Conservation (phyloP, 371 early-diverging fungal species). For the Saksenaea oblongispora region DNA sequence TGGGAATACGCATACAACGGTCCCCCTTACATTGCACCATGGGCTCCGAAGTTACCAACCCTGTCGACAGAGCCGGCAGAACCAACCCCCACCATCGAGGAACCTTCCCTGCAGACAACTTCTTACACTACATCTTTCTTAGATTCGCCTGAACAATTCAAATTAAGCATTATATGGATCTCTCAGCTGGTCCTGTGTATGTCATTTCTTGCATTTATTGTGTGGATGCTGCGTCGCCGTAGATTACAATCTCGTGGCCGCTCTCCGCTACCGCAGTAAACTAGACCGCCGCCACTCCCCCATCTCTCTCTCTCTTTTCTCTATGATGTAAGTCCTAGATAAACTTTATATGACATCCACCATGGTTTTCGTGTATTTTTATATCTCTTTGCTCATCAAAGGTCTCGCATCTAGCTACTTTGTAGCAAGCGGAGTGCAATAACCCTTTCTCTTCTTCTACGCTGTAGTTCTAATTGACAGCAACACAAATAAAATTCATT, state of each 20-base stretch:
- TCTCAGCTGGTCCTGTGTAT: not conserved
- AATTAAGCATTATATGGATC: not conserved
- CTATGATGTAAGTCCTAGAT: no score
- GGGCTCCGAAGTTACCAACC: not conserved
- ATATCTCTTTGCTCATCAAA: no score
- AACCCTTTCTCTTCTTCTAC: not conserved
- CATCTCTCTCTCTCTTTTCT: no score
- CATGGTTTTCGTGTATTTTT: no score
- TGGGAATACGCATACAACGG: conserved; percentile 36
- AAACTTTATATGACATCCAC: no score
- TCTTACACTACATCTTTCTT: no score
- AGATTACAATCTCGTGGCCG: not conserved
- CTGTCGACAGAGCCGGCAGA: not conserved
- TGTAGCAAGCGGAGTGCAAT: no score
- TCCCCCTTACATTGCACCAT: conserved; percentile 24
- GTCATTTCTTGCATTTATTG: not conserved
- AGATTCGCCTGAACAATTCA: not conserved
- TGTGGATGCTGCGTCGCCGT: not conserved
- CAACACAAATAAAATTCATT: not conserved
- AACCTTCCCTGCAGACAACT: no score
- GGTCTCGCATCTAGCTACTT: no score
- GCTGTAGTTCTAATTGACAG: not conserved
- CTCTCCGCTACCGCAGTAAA: not conserved
- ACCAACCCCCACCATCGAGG: not conserved
- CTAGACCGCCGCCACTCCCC: no score